Percentiles rank a stretch among this genome's conserved stretches.
Conservation (phyloP, 2,329 filamentous ascomycete species). For the Metarhizium album region DNA sequence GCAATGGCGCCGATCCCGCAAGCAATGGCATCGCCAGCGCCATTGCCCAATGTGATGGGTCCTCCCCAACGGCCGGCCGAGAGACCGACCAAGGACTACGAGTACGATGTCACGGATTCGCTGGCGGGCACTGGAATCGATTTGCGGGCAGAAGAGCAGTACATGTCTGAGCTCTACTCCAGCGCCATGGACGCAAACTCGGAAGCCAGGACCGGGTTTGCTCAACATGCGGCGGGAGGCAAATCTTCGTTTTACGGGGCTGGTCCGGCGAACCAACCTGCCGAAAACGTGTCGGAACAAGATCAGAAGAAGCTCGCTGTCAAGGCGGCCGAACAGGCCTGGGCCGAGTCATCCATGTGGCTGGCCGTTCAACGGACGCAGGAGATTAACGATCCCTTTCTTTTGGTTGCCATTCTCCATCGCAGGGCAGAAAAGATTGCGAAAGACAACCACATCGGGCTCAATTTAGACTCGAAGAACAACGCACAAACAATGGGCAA, state of each 20-base stretch:
- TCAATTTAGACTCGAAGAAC: constrained; percentile 46
- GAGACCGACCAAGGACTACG: constrained; percentile 48
- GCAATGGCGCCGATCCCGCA: constrained; percentile 19
- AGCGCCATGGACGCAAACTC: constrained; percentile 32
- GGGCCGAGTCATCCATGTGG: constrained; percentile 52
- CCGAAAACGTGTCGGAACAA: constrained; percentile 31
- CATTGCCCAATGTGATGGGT: constrained; percentile 34
- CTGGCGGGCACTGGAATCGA: constrained; percentile 79
- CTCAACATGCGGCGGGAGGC: constrained; percentile 39
- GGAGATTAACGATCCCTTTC: constrained; percentile 64
- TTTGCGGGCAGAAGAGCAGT: constrained; percentile 76
- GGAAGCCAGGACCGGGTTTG: constrained; percentile 40
- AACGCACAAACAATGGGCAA: constrained; percentile 32
- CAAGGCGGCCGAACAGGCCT: constrained; percentile 53
- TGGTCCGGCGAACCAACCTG: constrained; percentile 54
- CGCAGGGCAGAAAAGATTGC: constrained; percentile 48
- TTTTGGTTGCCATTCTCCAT: constrained; percentile 52
- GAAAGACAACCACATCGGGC: constrained; percentile 42
- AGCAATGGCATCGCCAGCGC: constrained; percentile 14
- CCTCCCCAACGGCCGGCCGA: constrained; percentile 52
- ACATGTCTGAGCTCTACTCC: constrained; percentile 57
- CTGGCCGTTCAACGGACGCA: constrained; percentile 51
- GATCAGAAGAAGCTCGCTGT: constrained; percentile 55
- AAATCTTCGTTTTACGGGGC: constrained; percentile 53
- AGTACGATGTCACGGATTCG: constrained; percentile 73